Percentiles rank a stretch among this genome's conserved stretches.
These are phyloP conservation scores for Penicillium sp. DNA, from an alignment of 2,329 filamentous ascomycete species.

Conservation along the genomic window DNA sequence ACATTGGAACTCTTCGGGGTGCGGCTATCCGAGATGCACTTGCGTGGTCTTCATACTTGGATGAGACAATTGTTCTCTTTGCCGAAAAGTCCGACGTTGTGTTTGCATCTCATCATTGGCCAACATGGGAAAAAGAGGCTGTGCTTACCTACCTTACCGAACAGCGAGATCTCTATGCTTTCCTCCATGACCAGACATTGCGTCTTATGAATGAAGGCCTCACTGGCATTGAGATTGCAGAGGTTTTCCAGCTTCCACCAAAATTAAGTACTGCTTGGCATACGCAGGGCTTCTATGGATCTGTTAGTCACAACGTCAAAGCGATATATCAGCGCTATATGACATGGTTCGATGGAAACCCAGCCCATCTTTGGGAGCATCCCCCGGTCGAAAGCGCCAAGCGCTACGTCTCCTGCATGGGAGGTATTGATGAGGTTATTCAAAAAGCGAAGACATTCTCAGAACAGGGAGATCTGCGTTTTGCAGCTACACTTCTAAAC, in stretches of 20 bases:
- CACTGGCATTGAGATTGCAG: conserved; percentile 41
- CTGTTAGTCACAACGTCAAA: conserved; percentile 12
- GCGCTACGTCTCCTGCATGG: background rate
- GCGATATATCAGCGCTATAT: conserved; percentile 21
- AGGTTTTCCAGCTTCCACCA: conserved; percentile 34
- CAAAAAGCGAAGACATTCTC: background rate
- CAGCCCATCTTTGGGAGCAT: conserved; percentile 8
- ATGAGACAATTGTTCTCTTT: conserved; percentile 37
- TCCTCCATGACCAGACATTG: conserved; percentile 43
- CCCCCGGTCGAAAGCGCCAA: background rate
- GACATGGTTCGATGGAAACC: conserved; percentile 22
- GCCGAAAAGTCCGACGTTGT: conserved; percentile 32
- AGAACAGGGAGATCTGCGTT: background rate
- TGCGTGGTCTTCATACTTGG: conserved; percentile 10
- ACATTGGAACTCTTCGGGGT: conserved; percentile 45
- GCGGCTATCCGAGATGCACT: conserved; percentile 24
- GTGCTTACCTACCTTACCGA: conserved; percentile 8
- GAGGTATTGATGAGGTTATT: background rate
- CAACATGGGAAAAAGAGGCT: conserved; percentile 35
- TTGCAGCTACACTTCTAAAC: background rate
- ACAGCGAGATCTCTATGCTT: conserved; percentile 44
- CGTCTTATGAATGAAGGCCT: conserved; percentile 39
- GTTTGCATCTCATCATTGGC: conserved; percentile 43
- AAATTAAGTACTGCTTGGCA: conserved; percentile 29
- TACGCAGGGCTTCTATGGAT: conserved; percentile 40